Percentiles rank a stretch among this genome's conserved stretches.
Evolutionary conservation across 768 basidiomycete species (phyloP).

Genomic region (Suillus subluteus): DNA sequence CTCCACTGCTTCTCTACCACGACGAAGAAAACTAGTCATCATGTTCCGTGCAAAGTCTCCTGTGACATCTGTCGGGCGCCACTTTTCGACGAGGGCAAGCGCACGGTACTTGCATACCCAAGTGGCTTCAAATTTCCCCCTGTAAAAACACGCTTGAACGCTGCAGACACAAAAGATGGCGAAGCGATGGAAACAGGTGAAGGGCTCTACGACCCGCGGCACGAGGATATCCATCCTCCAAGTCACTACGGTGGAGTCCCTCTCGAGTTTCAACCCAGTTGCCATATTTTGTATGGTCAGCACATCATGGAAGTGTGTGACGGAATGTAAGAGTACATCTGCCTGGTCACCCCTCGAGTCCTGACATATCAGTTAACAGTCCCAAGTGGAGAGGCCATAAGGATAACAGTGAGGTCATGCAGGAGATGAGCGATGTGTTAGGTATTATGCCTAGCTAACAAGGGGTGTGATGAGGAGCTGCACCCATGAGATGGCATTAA

Average conservation of each 20-base stretch:
- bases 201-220: not conserved
- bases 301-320: constrained; percentile 11
- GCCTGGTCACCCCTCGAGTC: not conserved
- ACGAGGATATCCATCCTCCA: constrained; percentile 2
- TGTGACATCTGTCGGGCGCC: constrained; percentile 35
- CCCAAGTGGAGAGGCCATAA: constrained; percentile 14
- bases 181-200: not conserved
- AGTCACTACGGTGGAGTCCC: constrained; percentile 5
- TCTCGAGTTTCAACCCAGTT: constrained; percentile 12
- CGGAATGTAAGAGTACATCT: constrained; percentile 9
- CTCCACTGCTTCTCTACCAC: constrained; percentile 37
- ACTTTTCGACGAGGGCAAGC: constrained; percentile 38
- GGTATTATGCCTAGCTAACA: constrained; percentile 5
- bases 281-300: constrained; percentile 12
- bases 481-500: not conserved
- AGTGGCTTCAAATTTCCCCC: constrained; percentile 30
- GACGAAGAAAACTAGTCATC: constrained; percentile 18
- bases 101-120: constrained; percentile 36
- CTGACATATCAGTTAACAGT: not conserved
- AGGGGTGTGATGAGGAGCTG: not conserved
- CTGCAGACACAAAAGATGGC: not conserved
- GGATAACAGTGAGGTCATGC: constrained; percentile 11
- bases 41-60: constrained; percentile 38
- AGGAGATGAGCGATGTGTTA: constrained; percentile 7
- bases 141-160: not conserved